These are phyloP conservation scores for Colletotrichum sp. DNA, from an alignment of 2,329 filamentous ascomycete species.

Conservation along the genomic window DNA sequence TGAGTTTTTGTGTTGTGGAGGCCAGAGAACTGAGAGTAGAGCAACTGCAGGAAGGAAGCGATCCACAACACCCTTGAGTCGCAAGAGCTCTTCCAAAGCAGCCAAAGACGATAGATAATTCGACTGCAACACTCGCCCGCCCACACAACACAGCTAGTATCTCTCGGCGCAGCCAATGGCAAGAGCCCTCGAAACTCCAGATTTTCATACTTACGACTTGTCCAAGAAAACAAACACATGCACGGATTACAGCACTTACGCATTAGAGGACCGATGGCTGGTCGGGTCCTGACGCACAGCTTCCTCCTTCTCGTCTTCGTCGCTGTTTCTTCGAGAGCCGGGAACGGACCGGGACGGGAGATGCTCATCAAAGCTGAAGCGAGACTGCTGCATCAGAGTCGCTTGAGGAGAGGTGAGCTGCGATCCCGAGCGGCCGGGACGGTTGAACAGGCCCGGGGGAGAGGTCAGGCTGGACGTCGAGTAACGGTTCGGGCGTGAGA, in stretches of 20 bases:
- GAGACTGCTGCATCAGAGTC: constrained; percentile 63
- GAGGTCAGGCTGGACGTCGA: constrained; percentile 88
- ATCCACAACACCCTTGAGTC: background rate
- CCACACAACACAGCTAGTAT: background rate
- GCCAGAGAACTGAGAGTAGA: background rate
- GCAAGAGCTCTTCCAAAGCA: background rate
- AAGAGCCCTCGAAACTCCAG: background rate
- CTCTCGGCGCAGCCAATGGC: background rate
- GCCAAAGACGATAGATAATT: background rate
- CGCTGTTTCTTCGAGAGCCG: constrained; percentile 85
- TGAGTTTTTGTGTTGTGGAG: background rate
- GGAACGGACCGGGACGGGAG: constrained; percentile 86
- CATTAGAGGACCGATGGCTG: constrained; percentile 74
- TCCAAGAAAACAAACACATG: background rate
- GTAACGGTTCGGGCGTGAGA: constrained; percentile 86
- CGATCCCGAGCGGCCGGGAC: constrained; percentile 77
- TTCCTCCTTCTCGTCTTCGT: constrained; percentile 86
- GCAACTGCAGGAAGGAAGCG: background rate
- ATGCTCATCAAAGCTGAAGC: constrained; percentile 65
- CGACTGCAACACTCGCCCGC: background rate
- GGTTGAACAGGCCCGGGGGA: constrained; percentile 75
- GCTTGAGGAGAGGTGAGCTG: constrained; percentile 80
- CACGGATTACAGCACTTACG: constrained; percentile 64
- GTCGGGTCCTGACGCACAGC: constrained; percentile 72
- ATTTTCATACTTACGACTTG: constrained; percentile 9